A percentile compares a stretch with the other conserved stretches of the same genome.
Conservation (phyloP, 2,329 filamentous ascomycete genomes). For the Xylaria sp. region DNA sequence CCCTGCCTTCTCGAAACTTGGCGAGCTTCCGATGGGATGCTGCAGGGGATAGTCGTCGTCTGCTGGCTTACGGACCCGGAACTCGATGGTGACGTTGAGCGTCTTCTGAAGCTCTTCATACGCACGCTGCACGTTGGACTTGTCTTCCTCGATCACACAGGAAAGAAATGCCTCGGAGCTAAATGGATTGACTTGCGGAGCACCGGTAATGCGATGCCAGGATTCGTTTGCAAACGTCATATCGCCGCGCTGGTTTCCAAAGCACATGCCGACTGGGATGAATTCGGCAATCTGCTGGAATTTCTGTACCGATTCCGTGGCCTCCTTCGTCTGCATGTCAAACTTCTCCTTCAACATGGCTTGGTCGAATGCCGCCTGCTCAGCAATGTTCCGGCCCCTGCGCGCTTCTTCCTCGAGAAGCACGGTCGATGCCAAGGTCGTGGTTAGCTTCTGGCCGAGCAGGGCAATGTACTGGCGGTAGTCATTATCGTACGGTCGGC, state of each 20-base stretch:
- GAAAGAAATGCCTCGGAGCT: conserved; percentile 44
- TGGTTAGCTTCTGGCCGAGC: conserved; percentile 60
- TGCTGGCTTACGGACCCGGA: conserved; percentile 43
- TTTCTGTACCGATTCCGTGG: conserved; percentile 60
- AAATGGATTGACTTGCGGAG: conserved; percentile 39
- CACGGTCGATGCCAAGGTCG: conserved; percentile 70
- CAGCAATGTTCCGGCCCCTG: conserved; percentile 57
- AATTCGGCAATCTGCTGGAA: conserved; percentile 74
- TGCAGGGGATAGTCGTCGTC: conserved; percentile 29
- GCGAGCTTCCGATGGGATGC: conserved; percentile 37
- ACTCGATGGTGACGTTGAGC: conserved; percentile 50
- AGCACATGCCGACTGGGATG: conserved; percentile 74
- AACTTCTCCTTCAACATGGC: conserved; percentile 68
- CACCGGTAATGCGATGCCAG: conserved; percentile 58
- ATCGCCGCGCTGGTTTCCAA: conserved; percentile 65
- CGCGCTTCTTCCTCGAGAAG: conserved; percentile 72
- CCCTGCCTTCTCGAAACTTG: conserved; percentile 41
- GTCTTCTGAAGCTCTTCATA: conserved; percentile 45
- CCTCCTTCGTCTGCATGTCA: conserved; percentile 55
- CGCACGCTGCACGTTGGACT: conserved; percentile 42
- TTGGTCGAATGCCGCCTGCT: conserved; percentile 68
- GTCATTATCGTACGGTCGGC: conserved; percentile 72
- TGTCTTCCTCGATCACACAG: conserved; percentile 52
- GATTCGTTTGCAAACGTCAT: conserved; percentile 74
- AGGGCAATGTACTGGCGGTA: conserved; percentile 68